Conservation (phyloP, 108 stramenopile species). For the Skeletonema costatum region DNA sequence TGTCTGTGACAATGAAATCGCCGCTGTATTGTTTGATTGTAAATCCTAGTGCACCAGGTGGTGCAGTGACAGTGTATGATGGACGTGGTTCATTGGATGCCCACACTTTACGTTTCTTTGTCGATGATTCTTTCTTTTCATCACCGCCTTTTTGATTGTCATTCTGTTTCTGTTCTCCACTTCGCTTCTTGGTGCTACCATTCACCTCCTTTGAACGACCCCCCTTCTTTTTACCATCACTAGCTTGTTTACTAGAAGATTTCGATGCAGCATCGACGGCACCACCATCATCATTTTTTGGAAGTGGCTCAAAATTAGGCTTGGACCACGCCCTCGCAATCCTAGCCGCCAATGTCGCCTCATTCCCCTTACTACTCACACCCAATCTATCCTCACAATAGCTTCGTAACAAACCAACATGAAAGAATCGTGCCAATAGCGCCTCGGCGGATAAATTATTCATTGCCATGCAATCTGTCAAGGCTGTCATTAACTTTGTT, state of each 20-base stretch:
- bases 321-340: conserved; percentile 15
- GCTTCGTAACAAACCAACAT: neutral
- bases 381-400: conserved; percentile 12
- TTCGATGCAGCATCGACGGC: neutral
- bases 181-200: neutral
- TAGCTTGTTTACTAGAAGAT: too few species aligned
- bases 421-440: conserved; percentile 15
- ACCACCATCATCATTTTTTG: too few species aligned
- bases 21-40: conserved; percentile 8
- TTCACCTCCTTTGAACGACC: neutral
- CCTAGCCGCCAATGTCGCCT: conserved; percentile 12
- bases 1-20: neutral
- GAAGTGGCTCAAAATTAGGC: neutral
- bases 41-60: conserved; percentile 4
- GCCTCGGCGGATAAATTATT: conserved; percentile 15
- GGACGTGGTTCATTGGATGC: neutral
- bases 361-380: conserved; percentile 11
- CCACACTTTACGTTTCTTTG: conserved; percentile 5
- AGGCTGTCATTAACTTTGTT: conserved; percentile 2
- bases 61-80: neutral
- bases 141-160: neutral
- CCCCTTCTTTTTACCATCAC: neutral
- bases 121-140: neutral
- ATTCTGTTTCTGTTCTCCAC: neutral
- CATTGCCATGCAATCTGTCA: conserved; percentile 12